Percentiles rank a stretch among this genome's conserved stretches.
Conservation (phyloP, 257 asterid species). For the Rubia yunnanensis region DNA sequence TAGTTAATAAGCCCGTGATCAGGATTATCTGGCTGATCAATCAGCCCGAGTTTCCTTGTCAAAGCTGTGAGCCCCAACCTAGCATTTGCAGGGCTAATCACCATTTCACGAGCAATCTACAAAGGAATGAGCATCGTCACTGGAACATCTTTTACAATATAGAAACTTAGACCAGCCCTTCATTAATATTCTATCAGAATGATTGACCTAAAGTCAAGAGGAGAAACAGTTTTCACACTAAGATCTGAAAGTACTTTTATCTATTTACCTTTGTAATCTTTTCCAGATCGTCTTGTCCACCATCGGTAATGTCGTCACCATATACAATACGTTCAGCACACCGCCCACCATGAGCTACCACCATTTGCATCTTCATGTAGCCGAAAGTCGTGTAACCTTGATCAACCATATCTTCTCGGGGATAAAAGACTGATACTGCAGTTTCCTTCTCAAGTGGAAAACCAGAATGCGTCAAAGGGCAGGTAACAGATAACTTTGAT, state of each 20-base stretch:
- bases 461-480: conserved; percentile 8
- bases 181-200: not conserved
- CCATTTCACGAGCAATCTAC: conserved; percentile 99
- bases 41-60: conserved; percentile 68
- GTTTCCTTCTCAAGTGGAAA: conserved; percentile 69
- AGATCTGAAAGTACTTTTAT: conserved; percentile 4
- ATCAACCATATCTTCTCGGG: conserved; percentile 87
- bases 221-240: not conserved
- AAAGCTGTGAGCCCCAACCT: conserved; percentile 88
- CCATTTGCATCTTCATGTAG: conserved; percentile 99
- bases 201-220: not conserved
- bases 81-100: conserved; percentile 80
- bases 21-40: conserved; percentile 74
- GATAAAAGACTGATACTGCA: conserved; percentile 91
- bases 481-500: conserved; percentile 4
- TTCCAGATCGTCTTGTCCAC: conserved; percentile 88
- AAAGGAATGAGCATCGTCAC: not conserved
- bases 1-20: conserved; percentile 75
- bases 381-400: conserved; percentile 90
- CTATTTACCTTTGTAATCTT: conserved; percentile 82
- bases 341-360: conserved; percentile 98
- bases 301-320: conserved; percentile 94
- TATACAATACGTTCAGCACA: conserved; percentile 91
- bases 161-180: not conserved
- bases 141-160: not conserved